Evolutionary conservation across 805 yeast species (phyloP), one percentile per base, ranked within the genome.

Genomic region (Ogataea parapolymorpha): DNA sequence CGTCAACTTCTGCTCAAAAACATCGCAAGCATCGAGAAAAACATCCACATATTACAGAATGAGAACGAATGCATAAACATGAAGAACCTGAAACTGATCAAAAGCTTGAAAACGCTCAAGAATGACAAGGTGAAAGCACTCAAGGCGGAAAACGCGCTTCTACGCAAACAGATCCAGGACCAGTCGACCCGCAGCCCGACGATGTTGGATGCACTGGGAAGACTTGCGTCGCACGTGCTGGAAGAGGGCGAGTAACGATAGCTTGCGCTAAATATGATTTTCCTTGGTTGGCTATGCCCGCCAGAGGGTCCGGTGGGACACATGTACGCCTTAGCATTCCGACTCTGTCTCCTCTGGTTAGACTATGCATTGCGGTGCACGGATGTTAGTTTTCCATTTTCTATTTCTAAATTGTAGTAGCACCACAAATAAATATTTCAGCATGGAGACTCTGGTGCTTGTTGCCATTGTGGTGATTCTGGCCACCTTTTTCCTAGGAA

Each of bases 131-230:
- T 63, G 6, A 56, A 58, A 39, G 45, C 43, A 4, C 50, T 56
- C 18, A 58, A 54, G 32, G 37, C 41, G 11, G 66, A 63, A 41
- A 63, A 61, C 36, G 37, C 47, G 11, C 38, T 48, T 10, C 53
- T 63, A 31, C 50, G 51, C 31, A 54, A 46, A 30, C 55, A 55
- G 33, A 32, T 63, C 6, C 38, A 41, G 32, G 44, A 48, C 17
- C 36, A 39, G n/a, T 10, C 32, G 20, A 17, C 31, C 16, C 34
- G 47, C 39, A 26, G 40, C 39, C 29, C 42, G 15, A 49, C 56
- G 32, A 50, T 63, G 63, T 49, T 63, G 22, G 63, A 63, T 38
- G 62, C 68, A 0, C 45, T 63, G 18, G 68, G 68, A 11, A 49
- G 63, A 31, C 44, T 63, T 25, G 66, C 66, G 10, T 50, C 63